A percentile compares a stretch with the other conserved stretches of the same genome.
phyloP scores from a whole-genome alignment of 495 filamentous ascomycete species.

The Staphylotrichum longicolle region DNA sequence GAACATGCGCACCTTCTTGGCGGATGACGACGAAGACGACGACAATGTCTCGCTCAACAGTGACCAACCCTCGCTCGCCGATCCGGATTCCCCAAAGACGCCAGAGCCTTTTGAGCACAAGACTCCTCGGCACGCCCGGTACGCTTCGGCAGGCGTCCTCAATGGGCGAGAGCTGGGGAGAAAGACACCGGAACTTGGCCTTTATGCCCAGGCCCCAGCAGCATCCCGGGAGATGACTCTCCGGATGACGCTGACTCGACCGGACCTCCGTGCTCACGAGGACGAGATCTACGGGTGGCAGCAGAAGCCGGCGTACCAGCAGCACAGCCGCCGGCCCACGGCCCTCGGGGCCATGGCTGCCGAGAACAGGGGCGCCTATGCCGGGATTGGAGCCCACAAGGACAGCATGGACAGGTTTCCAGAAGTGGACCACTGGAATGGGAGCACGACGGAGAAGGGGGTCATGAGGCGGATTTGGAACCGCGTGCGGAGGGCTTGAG shows the following conservation, averaged over 20 bases:
- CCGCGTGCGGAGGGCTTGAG: constrained; percentile 33
- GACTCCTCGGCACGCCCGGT: constrained; percentile 34
- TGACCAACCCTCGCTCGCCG: constrained; percentile 50
- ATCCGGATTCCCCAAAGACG: constrained; percentile 55
- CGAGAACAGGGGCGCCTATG: constrained; percentile 20
- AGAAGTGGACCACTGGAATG: constrained; percentile 29
- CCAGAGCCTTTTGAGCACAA: constrained; percentile 46
- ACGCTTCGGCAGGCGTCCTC: constrained; percentile 19
- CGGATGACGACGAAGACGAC: constrained; percentile 50
- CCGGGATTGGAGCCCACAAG: constrained; percentile 26
- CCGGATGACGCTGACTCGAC: constrained; percentile 88
- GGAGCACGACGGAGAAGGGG: constrained; percentile 29
- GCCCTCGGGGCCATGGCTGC: constrained; percentile 19
- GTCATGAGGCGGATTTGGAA: constrained; percentile 45
- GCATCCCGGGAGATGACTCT: constrained; percentile 87
- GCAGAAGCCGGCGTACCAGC: constrained; percentile 37
- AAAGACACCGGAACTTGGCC: constrained; percentile 34
- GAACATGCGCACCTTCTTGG: constrained; percentile 48
- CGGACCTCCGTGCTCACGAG: constrained; percentile 73
- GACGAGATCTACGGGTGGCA: constrained; percentile 60
- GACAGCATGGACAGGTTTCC: constrained; percentile 33
- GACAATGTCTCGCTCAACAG: constrained; percentile 41
- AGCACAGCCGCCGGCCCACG: constrained; percentile 34
- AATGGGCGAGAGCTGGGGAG: constrained; percentile 22
- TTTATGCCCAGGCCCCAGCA: constrained; percentile 54